Conservation (phyloP, 2,329 filamentous ascomycete species). For the Cordyceps tenuipes region DNA sequence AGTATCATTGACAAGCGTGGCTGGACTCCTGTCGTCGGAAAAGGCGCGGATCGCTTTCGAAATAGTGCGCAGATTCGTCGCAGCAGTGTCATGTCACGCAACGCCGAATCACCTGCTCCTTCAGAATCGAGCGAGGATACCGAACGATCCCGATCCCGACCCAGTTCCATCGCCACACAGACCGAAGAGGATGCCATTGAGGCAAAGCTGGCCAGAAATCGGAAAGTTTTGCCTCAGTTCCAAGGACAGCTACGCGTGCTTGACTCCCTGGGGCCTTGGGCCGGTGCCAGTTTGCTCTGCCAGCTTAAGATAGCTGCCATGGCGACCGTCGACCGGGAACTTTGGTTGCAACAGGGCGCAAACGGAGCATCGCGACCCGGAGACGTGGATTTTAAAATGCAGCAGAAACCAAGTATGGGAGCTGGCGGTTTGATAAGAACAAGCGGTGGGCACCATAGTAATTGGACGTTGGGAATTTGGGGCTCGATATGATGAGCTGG, state of each 20-base stretch:
- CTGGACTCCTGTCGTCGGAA: constrained; percentile 71
- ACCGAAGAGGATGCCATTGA: constrained; percentile 26
- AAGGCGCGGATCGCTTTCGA: constrained; percentile 50
- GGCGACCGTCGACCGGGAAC: constrained; percentile 62
- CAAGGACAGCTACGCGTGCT: constrained; percentile 57
- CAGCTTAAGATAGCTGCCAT: constrained; percentile 61
- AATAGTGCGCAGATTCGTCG: constrained; percentile 35
- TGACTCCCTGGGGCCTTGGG: constrained; percentile 65
- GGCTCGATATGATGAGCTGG: constrained; percentile 33
- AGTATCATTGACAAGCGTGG: constrained; percentile 57
- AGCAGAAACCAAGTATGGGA: constrained; percentile 58
- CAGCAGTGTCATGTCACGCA: constrained; percentile 18
- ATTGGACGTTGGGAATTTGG: constrained; percentile 58
- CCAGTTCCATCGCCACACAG: constrained; percentile 18
- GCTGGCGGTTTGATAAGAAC: constrained; percentile 38
- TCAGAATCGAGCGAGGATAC: constrained; percentile 19
- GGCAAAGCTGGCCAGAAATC: constrained; percentile 28
- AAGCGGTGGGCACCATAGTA: constrained; percentile 32
- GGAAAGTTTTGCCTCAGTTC: constrained; percentile 31
- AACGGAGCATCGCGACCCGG: constrained; percentile 50
- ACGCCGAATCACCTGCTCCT: constrained; percentile 15
- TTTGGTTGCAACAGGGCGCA: constrained; percentile 60
- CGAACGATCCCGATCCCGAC: constrained; percentile 15
- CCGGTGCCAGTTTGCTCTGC: constrained; percentile 61
- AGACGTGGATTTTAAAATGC: constrained; percentile 50